Evolutionary conservation across 495 filamentous ascomycete genomes (phyloP).

Genomic region (Penicillium tannophilum): DNA sequence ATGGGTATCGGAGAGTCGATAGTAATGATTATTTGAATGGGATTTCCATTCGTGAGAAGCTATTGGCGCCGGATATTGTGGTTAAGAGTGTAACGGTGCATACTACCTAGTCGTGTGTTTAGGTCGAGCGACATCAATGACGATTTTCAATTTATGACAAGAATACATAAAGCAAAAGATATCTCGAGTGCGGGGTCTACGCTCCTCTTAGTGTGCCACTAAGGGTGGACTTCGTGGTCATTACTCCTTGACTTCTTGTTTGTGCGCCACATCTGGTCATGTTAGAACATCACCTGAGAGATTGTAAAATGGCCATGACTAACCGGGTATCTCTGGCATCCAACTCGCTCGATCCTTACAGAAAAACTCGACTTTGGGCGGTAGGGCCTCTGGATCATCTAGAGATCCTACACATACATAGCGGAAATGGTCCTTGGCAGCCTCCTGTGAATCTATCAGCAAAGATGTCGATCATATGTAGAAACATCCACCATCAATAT

Average conservation of each 20-base stretch:
- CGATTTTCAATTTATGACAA: background rate
- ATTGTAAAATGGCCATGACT: slow-evolving; percentile 22
- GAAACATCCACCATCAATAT: background rate
- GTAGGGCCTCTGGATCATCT: slow-evolving; percentile 61
- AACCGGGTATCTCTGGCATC: slow-evolving; percentile 65
- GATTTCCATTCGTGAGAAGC: slow-evolving; percentile 28
- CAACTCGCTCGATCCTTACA: slow-evolving; percentile 57
- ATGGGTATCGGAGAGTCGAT: slow-evolving; percentile 41
- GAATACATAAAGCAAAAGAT: background rate
- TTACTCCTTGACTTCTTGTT: slow-evolving; percentile 58
- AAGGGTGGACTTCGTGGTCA: background rate
- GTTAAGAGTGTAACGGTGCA: slow-evolving; percentile 24
- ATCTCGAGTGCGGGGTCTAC: too few species aligned
- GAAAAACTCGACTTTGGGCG: slow-evolving; percentile 73
- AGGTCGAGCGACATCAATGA: background rate
- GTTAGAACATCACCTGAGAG: slow-evolving; percentile 1
- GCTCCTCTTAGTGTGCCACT: too few species aligned
- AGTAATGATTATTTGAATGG: slow-evolving; percentile 47
- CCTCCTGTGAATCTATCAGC: slow-evolving; percentile 38
- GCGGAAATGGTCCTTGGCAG: slow-evolving; percentile 57
- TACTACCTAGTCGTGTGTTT: background rate
- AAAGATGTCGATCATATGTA: background rate
- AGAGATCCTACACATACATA: slow-evolving; percentile 67
- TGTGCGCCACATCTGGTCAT: slow-evolving; percentile 57
- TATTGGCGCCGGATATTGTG: slow-evolving; percentile 34